These are phyloP conservation scores for Clonostachys rosea DNA, from an alignment of 2,329 filamentous ascomycete genomes.

Conservation along the genomic window DNA sequence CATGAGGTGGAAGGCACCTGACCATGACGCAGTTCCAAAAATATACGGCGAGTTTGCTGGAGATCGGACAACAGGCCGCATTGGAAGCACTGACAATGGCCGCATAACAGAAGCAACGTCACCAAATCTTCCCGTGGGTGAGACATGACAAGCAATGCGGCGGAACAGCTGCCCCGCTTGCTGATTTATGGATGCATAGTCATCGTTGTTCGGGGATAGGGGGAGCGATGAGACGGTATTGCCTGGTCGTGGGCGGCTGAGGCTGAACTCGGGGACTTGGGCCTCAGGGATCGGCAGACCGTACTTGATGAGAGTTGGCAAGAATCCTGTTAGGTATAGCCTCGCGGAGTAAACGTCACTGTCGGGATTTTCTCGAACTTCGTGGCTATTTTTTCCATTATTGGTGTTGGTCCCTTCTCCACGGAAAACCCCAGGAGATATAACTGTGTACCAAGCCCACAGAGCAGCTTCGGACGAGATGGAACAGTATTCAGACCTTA, in stretches of 20 bases:
- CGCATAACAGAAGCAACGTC: constrained; percentile 13
- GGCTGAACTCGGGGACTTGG: neutral
- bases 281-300: no score
- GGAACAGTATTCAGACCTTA: no score
- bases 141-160: constrained; percentile 33
- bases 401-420: no score
- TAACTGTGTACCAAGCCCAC: constrained; percentile 13
- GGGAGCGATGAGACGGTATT: constrained; percentile 27
- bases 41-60: no score
- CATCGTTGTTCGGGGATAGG: constrained; percentile 20
- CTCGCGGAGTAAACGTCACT: no score
- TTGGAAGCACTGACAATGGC: no score
- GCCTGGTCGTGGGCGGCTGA: constrained; percentile 32
- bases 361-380: no score
- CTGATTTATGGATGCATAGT: constrained; percentile 33
- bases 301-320: no score
- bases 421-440: constrained; percentile 11
- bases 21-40: constrained; percentile 31
- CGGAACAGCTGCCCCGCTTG: constrained; percentile 42
- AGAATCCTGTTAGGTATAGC: no score
- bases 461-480: no score
- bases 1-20: constrained; percentile 49
- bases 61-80: no score
- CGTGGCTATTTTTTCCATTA: no score
- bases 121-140: constrained; percentile 45